These are phyloP conservation scores for Mucor piriformis DNA, from an alignment of 371 early-diverging fungal species.

Conservation along the genomic window DNA sequence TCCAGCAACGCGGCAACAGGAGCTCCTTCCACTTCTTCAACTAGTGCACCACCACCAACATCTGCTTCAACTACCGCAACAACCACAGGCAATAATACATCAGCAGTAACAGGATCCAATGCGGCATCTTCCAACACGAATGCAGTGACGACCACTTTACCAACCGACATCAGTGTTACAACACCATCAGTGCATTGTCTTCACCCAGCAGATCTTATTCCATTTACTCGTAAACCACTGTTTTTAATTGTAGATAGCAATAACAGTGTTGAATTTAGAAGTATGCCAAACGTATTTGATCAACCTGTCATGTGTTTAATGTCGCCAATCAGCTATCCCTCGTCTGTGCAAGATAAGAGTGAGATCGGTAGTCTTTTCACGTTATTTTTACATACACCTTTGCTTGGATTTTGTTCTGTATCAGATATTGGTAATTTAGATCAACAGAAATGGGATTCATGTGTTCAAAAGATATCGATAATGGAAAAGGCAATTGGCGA, in stretches of 20 bases:
- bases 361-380: conserved; percentile 91
- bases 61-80: not conserved
- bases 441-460: conserved; percentile 63
- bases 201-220: conserved; percentile 89
- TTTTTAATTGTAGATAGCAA: conserved; percentile 92
- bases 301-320: conserved; percentile 86
- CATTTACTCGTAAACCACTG: conserved; percentile 92
- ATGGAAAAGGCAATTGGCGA: conserved; percentile 62
- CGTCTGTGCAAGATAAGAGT: conserved; percentile 77
- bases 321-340: conserved; percentile 88
- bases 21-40: conserved; percentile 4
- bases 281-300: conserved; percentile 81
- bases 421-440: conserved; percentile 66
- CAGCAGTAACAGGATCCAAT: not conserved
- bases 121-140: not conserved
- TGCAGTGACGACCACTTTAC: not conserved
- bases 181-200: conserved; percentile 69
- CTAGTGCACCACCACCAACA: not conserved
- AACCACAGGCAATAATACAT: not conserved
- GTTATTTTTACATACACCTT: conserved; percentile 84
- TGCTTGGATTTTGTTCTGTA: conserved; percentile 73
- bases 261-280: conserved; percentile 77
- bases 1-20: not conserved
- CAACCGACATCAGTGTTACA: not conserved
- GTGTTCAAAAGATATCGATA: conserved; percentile 48